Evolutionary conservation across 2,329 filamentous ascomycete species (phyloP).

Genomic region (Aaosphaeria pasadenensis): DNA sequence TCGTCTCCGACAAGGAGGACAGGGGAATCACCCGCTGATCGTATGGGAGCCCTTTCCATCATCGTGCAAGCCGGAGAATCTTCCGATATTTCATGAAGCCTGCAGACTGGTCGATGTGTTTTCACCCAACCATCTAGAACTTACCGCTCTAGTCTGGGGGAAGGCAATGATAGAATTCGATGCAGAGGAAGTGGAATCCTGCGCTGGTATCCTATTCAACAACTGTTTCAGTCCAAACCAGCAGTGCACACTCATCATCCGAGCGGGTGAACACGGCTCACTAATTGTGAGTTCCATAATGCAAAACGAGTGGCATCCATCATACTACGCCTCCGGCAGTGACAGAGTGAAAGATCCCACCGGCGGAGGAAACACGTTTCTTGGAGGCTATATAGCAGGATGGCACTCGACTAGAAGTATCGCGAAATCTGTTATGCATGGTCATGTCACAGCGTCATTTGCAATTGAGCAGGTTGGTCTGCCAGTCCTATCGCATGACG

Average conservation of each 20-base stretch:
- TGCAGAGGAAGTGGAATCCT: conserved; percentile 2
- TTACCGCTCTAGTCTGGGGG: conserved; percentile 9
- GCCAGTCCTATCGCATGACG: conserved; percentile 1
- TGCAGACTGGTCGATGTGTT: conserved; percentile 18
- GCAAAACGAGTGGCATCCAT: conserved; percentile 9
- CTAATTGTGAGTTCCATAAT: conserved; percentile 1
- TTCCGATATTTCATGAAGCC: conserved; percentile 7
- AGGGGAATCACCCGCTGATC: conserved; percentile 7
- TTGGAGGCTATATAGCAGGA: conserved; percentile 17
- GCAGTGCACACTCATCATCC: conserved; percentile 7
- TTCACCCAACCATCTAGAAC: conserved; percentile 22
- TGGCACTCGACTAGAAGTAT: conserved; percentile 6
- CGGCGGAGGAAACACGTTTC: conserved; percentile 21
- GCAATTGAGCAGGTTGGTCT: conserved; percentile 22
- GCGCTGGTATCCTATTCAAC: conserved; percentile 1
- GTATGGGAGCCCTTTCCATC: conserved; percentile 22
- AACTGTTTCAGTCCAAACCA: background rate
- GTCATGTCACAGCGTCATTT: conserved; percentile 18
- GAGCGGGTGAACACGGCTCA: conserved; percentile 12
- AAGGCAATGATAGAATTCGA: background rate
- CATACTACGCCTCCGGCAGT: conserved; percentile 7
- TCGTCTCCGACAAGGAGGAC: conserved; percentile 3
- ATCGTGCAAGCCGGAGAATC: conserved; percentile 8
- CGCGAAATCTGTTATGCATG: conserved; percentile 8
- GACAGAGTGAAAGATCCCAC: conserved; percentile 15